Evolutionary conservation across 2,329 filamentous ascomycete species (phyloP), one percentile per base, ranked within the genome.

Genomic region (Penicillium digitatum): DNA sequence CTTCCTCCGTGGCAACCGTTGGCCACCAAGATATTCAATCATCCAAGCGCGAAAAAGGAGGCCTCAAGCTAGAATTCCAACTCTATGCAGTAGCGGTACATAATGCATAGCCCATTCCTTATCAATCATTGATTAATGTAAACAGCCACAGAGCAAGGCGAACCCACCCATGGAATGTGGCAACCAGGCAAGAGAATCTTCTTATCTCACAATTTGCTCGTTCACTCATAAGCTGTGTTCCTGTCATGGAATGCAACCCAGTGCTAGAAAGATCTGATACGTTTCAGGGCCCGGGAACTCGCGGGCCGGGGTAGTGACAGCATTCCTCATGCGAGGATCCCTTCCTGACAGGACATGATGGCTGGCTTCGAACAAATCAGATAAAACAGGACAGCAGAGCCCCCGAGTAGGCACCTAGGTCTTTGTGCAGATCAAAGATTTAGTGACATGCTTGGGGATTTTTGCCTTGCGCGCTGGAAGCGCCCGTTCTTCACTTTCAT

Each of bases 261-360:
- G n/a, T 35, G 34, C 16, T 27, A 39, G 18, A 18, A 52, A 10
- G 44, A 47, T 43, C 49, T 39, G 40, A 52, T 45, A 45, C 12
- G 22, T 34, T 35, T 32, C 3, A 26, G 32, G 40, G 47, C 44
- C 45, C 55, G 39, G 47, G 44, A 35, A 53, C 18, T 38, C 16
- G 47, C 37, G 43, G 44, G 35, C 22, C 47, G 26, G 35, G 44
- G 35, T n/a, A 29, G 31, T 43, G 16, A 31, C 47, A 16, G 44
- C 40, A 55, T 57, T 52, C 57, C 43, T 26, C 39, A 43, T 26
- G 27, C 18, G 39, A 38, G 26, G 44, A 59, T 59, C 57, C 52
- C 35, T 57, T 44, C 54, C 48, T 24, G 29, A 27, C 27, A 31
- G 22, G 44, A 37, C n/a, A n/a, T 5, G 11, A 27, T 37, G 22